Percentiles rank a stretch among this genome's conserved stretches.
phyloP scores from a whole-genome alignment of 257 asterid genomes.

The Nicotiana sylvestris region DNA sequence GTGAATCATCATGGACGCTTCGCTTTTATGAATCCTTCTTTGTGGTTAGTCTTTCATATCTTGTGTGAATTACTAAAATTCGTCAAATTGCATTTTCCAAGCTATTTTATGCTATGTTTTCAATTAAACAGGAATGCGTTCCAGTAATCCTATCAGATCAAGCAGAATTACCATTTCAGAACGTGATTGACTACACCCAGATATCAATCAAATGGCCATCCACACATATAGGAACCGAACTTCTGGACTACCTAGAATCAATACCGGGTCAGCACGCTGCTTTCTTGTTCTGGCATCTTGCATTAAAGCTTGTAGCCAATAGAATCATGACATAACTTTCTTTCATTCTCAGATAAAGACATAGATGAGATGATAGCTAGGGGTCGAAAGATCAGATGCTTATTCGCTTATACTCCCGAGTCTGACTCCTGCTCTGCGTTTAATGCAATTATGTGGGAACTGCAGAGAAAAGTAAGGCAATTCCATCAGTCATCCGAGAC shows the following conservation, averaged over 20 bases:
- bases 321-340: neutral
- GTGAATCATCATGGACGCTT: slow-evolving; percentile 99
- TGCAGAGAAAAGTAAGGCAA: slow-evolving; percentile 83
- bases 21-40: slow-evolving; percentile 96
- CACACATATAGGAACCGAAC: slow-evolving; percentile 56
- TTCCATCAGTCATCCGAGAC: slow-evolving; percentile 89
- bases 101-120: slow-evolving; percentile 18
- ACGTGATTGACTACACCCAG: slow-evolving; percentile 62
- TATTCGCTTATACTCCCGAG: slow-evolving; percentile 73
- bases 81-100: neutral
- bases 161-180: slow-evolving; percentile 83
- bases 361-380: slow-evolving; percentile 70
- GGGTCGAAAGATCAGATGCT: slow-evolving; percentile 76
- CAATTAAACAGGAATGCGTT: slow-evolving; percentile 75
- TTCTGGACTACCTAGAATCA: slow-evolving; percentile 76
- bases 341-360: slow-evolving; percentile 45
- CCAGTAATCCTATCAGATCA: slow-evolving; percentile 93
- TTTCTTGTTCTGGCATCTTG: neutral
- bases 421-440: slow-evolving; percentile 84
- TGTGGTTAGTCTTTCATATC: slow-evolving; percentile 55
- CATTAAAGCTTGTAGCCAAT: neutral
- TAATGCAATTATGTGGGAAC: slow-evolving; percentile 74
- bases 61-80: neutral
- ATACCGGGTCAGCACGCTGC: slow-evolving; percentile 58
- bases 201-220: slow-evolving; percentile 96